Evolutionary conservation across 2,329 filamentous ascomycete genomes (phyloP).

Genomic region (Orbilia javanica): DNA sequence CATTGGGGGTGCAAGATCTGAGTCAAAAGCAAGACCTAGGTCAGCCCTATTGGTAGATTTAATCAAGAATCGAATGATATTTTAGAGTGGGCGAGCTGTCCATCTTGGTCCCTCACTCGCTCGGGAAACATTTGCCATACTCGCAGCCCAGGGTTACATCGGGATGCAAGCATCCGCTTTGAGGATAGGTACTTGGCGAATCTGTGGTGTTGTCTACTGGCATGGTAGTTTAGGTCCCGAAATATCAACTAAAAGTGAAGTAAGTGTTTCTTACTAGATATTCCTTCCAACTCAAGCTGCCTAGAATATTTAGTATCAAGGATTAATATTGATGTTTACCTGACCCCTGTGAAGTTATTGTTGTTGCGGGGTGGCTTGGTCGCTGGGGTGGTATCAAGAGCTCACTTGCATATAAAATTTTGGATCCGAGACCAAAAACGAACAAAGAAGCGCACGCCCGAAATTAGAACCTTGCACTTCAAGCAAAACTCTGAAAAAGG

Average conservation of each 20-base stretch:
- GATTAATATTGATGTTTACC: too few species aligned
- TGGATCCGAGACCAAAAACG: background rate
- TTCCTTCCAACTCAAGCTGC: constrained; percentile 14
- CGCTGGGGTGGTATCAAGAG: constrained; percentile 9
- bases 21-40: background rate
- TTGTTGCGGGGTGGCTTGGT: background rate
- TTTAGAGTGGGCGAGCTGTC: constrained; percentile 2
- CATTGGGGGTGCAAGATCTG: too few species aligned
- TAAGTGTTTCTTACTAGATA: background rate
- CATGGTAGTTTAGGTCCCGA: background rate
- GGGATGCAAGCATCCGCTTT: constrained; percentile 24
- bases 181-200: constrained; percentile 10
- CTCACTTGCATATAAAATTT: constrained; percentile 15
- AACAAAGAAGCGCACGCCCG: background rate
- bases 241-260: background rate
- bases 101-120: background rate
- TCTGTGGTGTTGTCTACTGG: background rate
- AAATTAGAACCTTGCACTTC: constrained; percentile 10
- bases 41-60: constrained; percentile 36
- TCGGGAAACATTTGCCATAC: constrained; percentile 30
- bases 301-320: too few species aligned
- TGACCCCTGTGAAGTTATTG: too few species aligned
- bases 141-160: constrained; percentile 44
- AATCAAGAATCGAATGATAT: constrained; percentile 7
- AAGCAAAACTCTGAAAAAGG: background rate